These are phyloP conservation scores for Colletotrichum echinochloae DNA, from an alignment of 2,329 filamentous ascomycete genomes.

Conservation along the genomic window DNA sequence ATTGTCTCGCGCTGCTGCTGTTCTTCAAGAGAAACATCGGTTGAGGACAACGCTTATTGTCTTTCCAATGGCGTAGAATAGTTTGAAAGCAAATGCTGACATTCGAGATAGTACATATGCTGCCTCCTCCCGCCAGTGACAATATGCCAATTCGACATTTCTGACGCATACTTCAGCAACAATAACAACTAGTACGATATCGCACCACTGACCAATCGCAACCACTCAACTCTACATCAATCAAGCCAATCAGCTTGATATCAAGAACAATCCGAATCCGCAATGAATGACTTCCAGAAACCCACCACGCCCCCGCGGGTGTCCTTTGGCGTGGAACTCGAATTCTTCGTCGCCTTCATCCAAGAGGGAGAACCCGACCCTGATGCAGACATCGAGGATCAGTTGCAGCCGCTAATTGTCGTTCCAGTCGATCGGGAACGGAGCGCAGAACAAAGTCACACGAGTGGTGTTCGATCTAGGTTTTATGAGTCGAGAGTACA, in stretches of 20 bases:
- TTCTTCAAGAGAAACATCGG: not conserved
- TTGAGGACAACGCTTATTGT: not conserved
- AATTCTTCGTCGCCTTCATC: constrained; percentile 43
- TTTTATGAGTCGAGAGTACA: not conserved
- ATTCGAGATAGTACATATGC: not conserved
- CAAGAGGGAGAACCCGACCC: constrained; percentile 42
- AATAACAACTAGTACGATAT: not conserved
- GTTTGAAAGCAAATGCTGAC: not conserved
- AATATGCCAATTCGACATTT: not conserved
- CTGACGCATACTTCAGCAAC: not conserved
- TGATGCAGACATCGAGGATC: constrained; percentile 37
- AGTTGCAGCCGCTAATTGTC: constrained; percentile 45
- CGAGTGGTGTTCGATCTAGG: not conserved
- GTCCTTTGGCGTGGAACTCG: constrained; percentile 48
- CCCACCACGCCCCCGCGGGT: constrained; percentile 39
- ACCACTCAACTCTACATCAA: not conserved
- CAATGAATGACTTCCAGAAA: constrained; percentile 7
- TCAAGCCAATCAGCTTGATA: not conserved
- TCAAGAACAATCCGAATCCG: not conserved
- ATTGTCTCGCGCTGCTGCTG: not conserved
- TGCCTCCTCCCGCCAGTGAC: not conserved
- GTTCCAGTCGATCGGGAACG: constrained; percentile 16
- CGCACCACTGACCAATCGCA: constrained; percentile 28
- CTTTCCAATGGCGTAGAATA: not conserved
- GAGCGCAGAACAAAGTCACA: not conserved